Base-by-base conservation (phyloP, 1,284 basidiomycete species). In the Ustilago cynodontis region DNA sequence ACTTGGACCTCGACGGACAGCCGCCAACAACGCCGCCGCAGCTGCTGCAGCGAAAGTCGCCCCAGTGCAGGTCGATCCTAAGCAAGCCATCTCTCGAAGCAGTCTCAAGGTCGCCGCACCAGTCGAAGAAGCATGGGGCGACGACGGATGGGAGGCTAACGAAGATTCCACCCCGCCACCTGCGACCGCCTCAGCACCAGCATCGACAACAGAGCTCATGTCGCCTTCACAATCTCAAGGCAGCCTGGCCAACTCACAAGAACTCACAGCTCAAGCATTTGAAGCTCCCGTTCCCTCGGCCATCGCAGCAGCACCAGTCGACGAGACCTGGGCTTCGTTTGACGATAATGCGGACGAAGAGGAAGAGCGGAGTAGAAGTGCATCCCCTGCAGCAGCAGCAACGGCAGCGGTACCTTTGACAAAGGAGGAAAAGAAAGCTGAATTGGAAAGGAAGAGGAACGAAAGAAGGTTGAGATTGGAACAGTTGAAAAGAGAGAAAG, bases 351-450 rank as follows among this genome's bases (percentile, higher is more conserved):
- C 43, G 24, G 64, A 71, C 7, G 60, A 69, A 11, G 64, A 55
- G 7, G 41, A 52, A 0, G 33, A 49, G 13, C 41, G 54, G 3
- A 64, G 50, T 14, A 24, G 35, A 18, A 56, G 59, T 29, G 59
- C 55, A 2, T 47, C 52, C 13, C 43, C 76, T 33, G 31, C 31
- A 3, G 63, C 65, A 18, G 28, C 16, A 49, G 69, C 75, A 33
- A 45, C 65, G 16, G 55, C 33, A 9, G 69, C 65, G 4, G 59
- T 52, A 39, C 64, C 65, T 11, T 18, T 80, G 70, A 71, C 66
- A n/a, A 80, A 78, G 43, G 82, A 83, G 37, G 80, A 83, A 37
- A 79, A 78, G 65, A 71, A 73, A 43, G 80, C 78, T 0, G 74
- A 82, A 49, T 43, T 83, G 58, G 79, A 80, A 62, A 57, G 74